Evolutionary conservation across 148 eudicot genomes (phyloP), one percentile per base, ranked within the genome.

Genomic region (Arctostaphylos glauca): DNA sequence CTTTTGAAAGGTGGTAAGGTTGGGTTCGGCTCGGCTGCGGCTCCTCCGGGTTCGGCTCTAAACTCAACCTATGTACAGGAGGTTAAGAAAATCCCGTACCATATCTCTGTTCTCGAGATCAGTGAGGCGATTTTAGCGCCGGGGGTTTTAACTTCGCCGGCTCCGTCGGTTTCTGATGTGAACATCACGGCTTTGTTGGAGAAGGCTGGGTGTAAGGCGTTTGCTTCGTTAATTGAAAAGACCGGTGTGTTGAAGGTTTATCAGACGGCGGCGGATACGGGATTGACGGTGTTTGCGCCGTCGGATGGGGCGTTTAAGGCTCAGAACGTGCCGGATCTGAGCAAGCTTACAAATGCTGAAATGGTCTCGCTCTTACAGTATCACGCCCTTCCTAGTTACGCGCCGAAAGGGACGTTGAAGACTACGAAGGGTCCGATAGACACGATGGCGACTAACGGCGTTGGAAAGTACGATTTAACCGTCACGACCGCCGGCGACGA

Each of bases 281-380:
- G 81, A 5, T n/a, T 79, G 19, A 79, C 81, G 2, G 21, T 79
- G 6, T 93, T 94, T 18, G 98, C 98, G 0, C 98, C 98, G 0
- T 84, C 67, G 4, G 98, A 94, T 64, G 93, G 87, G 76, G 98
- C 98, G 21, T 94, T 91, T 46, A 91, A 91, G 83, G 94, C 88
- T 0, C 79, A 85, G 3, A 89, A 87, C 6, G 53, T 83, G 9
- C 96, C 94, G 6, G 93, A 94, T 89, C 84, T 94, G 53, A 80
- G 47, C 14, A 90, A 87, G 49, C 81, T 93, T 5, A 84, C 84
- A 10, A 90, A 84, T 54, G 94, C 92, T 0, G 94, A 93, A 82
- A 5, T 89, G 1, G 94, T 90, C 3, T 87, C 94, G 47, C 84
- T 94, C 18, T 76, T 94, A 1, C 94, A 88, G 75, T 94, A 76